Evolutionary conservation across 2,329 filamentous ascomycete species (phyloP), one percentile per base, ranked within the genome.

Genomic region (Epichloe typhina): DNA sequence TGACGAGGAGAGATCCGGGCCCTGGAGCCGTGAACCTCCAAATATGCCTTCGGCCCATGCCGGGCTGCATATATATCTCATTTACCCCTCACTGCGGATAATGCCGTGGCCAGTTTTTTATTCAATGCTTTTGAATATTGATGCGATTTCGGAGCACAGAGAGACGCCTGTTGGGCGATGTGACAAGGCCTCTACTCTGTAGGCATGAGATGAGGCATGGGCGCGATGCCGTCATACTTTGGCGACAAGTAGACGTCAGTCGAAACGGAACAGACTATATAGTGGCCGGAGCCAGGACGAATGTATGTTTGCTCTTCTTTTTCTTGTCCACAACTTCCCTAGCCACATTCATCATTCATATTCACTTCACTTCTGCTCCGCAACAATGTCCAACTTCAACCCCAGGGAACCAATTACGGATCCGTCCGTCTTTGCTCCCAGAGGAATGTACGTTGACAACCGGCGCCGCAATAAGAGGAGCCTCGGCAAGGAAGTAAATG

Each of bases 391-490:
- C 8, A 5, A 3, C n/a, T 49, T 49, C 31, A 15, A 49, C 9
- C 38, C 26, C 26, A 41, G 12, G 21, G 13, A 36, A 13, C 47
- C 47, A 19, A 49, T 49, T 6, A 42, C 23, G 47, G 47, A 49
- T 35, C 38, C 47, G 15, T n/a, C 47, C 47, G 26, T 49, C 11
- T 49, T 49, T 42, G 2, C 23, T 15, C 47, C 47, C 0, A 33
- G 38, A 26, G 47, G 31, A 19, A 42, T 49, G 26, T 49, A 49
- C 47, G 38, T 49, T 8, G 47, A 49, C 26, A 49, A 42, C 17
- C 47, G 38, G 12, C 36, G 7, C 33, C 5, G 33, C 19, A 5
- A 17, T 5, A 36, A 36, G 4, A 11, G 9, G 33, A 11, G 0
- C 31, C 4, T 12, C 33, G 17, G 7, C 8, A 6, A 19, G 5